Conservation (phyloP, 1,139 yeast species). For the Zygosaccharomyces sapae region DNA sequence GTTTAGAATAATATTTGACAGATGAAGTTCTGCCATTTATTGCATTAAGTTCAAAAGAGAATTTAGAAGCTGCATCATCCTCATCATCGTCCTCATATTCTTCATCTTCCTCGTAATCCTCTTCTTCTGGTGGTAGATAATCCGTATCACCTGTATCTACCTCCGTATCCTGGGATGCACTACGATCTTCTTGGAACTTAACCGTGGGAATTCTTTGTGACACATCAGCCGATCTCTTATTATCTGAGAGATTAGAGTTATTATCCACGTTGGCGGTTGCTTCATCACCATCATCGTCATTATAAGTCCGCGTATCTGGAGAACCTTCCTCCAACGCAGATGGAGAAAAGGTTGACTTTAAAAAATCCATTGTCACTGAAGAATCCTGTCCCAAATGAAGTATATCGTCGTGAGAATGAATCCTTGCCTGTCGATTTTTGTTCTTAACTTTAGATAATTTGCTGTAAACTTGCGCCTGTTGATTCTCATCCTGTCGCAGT, state of each 20-base stretch:
- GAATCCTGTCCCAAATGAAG: conserved; percentile 17
- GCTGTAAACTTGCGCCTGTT: conserved; percentile 15
- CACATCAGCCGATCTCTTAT: not conserved
- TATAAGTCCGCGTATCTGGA: not conserved
- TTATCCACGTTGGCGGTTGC: not conserved
- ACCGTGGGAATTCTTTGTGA: not conserved
- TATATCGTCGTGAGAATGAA: conserved; percentile 33
- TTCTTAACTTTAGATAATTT: conserved; percentile 16
- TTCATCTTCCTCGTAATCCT: conserved; percentile 7
- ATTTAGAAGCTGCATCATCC: conserved; percentile 43
- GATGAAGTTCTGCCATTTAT: conserved; percentile 58
- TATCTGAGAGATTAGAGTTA: not conserved
- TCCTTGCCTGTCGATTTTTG: conserved; percentile 31
- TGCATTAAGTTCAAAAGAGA: conserved; percentile 55
- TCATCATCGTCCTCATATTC: conserved; percentile 15
- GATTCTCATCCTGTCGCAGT: conserved; percentile 10
- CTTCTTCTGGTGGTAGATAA: conserved; percentile 8
- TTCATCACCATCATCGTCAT: not conserved
- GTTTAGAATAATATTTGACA: conserved; percentile 49
- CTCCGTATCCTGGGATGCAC: not conserved
- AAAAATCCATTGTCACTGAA: conserved; percentile 9
- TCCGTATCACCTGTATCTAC: conserved; percentile 10
- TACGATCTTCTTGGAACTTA: conserved; percentile 1
- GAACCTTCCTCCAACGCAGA: conserved; percentile 2
- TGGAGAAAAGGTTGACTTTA: conserved; percentile 14